Evolutionary conservation across 2,329 filamentous ascomycete species (phyloP), one percentile per base, ranked within the genome.

Genomic region (Colletotrichum nymphaeae): DNA sequence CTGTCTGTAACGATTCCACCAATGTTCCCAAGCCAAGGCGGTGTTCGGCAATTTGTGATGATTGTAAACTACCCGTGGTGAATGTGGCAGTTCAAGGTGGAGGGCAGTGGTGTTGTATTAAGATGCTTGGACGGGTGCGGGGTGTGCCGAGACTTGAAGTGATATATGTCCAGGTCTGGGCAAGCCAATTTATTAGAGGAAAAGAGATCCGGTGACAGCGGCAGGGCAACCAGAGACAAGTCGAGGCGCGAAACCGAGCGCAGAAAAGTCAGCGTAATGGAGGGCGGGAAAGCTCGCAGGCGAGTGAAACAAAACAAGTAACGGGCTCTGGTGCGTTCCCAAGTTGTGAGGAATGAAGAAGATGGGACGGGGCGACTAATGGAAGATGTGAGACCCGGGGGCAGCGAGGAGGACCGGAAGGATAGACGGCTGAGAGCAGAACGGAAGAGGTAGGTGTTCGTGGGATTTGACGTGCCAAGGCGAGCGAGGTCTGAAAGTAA

Each of bases 301-400:
- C 70, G 66, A 69, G 66, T 73, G 70, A 70, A 73, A 73, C 70
- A 73, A 69, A 73, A 73, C 70, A 65, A 62, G 70, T 69, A 73
- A 73, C 70, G 70, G 42, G 65, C 58, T 59, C 30, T 69, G 64
- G 55, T 49, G 66, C 55, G 53, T 35, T 42, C 65, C 58, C 56
- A 53, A 46, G 58, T 28, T 58, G 28, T 30, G 46, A 56, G 59
- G 66, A 70, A 60, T 73, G 70, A 56, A 60, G 30, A 35, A 60
- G 66, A 70, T 69, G 66, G 55, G 60, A 69, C 32, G 67, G 46
- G 60, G 42, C 42, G 60, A 56, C 59, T 60, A 35, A 35, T 73
- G 22, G 14, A 16, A 57, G 35, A 56, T 24, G 57, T 56, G 16
- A 35, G 42, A 19, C 57, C 52, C 37, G 49, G 52, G 59, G 56